Evolutionary conservation across 176 grass and related monocot genomes (phyloP).

Genomic region (Zea luxurians): DNA sequence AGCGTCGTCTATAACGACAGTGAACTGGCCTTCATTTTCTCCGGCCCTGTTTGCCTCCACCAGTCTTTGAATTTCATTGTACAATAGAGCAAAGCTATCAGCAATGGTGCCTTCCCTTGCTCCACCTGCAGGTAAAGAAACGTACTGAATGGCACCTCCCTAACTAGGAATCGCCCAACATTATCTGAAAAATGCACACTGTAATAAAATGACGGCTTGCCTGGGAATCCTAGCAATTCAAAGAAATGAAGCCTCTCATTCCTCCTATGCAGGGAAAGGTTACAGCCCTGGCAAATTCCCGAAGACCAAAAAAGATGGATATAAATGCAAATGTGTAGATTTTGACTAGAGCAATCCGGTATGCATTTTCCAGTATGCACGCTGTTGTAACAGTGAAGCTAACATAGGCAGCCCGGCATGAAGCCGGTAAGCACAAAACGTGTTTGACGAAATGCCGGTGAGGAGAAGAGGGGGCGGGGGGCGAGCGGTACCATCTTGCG

Average conservation of each 20-base stretch:
- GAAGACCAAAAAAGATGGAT: background rate
- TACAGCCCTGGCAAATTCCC: conserved; percentile 62
- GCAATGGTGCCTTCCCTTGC: conserved; percentile 37
- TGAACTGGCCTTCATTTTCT: conserved; percentile 44
- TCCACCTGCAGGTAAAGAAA: conserved; percentile 49
- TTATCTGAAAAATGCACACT: conserved; percentile 16
- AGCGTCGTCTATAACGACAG: conserved; percentile 71
- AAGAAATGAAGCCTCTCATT: conserved; percentile 70
- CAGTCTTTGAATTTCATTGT: conserved; percentile 56
- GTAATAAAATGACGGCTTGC: conserved; percentile 30
- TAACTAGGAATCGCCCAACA: background rate
- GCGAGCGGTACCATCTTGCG: conserved; percentile 51
- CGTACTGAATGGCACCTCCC: conserved; percentile 3
- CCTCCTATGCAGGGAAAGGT: conserved; percentile 69
- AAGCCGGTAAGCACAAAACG: conserved; percentile 1
- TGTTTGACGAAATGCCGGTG: conserved; percentile 23
- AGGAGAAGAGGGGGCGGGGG: background rate
- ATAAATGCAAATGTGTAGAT: background rate
- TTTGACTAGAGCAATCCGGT: conserved; percentile 12
- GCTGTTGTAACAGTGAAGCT: background rate
- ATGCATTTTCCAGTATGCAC: background rate
- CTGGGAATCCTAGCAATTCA: conserved; percentile 75
- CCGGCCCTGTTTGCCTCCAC: conserved; percentile 41
- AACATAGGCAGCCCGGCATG: background rate
- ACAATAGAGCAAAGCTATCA: conserved; percentile 54